Evolutionary conservation across 305 asterid genomes (phyloP).

Genomic region (Fraxinus paxiana): DNA sequence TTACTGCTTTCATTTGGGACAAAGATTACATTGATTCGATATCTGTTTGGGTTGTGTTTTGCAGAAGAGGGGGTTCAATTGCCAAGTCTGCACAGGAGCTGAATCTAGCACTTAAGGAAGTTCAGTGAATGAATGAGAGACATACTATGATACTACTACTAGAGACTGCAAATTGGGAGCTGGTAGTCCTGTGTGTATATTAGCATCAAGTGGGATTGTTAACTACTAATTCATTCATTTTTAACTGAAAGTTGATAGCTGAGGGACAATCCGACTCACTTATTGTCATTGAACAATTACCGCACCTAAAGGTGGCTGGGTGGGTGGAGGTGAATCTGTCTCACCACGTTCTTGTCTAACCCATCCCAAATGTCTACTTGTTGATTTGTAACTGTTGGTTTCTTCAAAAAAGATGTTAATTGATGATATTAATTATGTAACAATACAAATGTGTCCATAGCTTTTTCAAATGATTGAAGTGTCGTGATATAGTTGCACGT

Average conservation of each 20-base stretch:
- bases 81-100: constrained; percentile 91
- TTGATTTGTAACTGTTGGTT: not conserved
- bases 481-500: not conserved
- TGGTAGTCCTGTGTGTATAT: constrained; percentile 30
- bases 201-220: constrained; percentile 40
- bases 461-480: not conserved
- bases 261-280: constrained; percentile 30
- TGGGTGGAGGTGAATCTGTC: constrained; percentile 26
- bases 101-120: constrained; percentile 78
- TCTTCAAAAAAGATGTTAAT: not conserved
- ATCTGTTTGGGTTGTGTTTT: constrained; percentile 20
- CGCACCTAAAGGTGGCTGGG: constrained; percentile 20
- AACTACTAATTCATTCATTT: constrained; percentile 41
- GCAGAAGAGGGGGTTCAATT: constrained; percentile 87
- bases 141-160: constrained; percentile 23
- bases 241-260: constrained; percentile 32
- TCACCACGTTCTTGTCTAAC: constrained; percentile 21
- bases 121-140: constrained; percentile 49
- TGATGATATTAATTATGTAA: not conserved
- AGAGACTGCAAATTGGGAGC: constrained; percentile 28
- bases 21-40: constrained; percentile 2
- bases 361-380: constrained; percentile 33
- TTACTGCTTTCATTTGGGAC: constrained; percentile 15
- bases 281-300: constrained; percentile 27
- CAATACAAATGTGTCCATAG: not conserved